phyloP scores from a whole-genome alignment of 2,329 filamentous ascomycete species.

The Sordariomycetes sp. region DNA sequence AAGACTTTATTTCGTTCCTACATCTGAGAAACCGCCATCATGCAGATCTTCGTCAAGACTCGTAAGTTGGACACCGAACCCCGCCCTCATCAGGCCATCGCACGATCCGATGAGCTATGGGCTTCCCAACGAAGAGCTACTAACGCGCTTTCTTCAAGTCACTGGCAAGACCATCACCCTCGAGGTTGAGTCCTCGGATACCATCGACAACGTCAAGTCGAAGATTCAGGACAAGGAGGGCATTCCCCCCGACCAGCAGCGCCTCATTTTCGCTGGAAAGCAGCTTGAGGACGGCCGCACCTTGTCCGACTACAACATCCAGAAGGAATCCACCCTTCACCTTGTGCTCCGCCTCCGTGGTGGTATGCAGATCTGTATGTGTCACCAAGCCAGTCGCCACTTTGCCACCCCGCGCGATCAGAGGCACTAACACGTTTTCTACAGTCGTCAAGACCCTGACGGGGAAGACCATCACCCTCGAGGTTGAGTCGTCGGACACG shows the following conservation, averaged over 20 bases:
- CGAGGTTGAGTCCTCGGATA: slow-evolving; percentile 97
- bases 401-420: slow-evolving; percentile 6
- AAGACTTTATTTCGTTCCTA: slow-evolving; percentile 1
- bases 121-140: slow-evolving; percentile 27
- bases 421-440: slow-evolving; percentile 5
- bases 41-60: slow-evolving; percentile 99
- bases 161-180: slow-evolving; percentile 63
- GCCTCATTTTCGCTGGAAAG: slow-evolving; percentile 97
- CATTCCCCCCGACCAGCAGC: slow-evolving; percentile 95
- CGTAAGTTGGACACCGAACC: slow-evolving; percentile 42
- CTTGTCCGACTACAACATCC: slow-evolving; percentile 49
- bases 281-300: slow-evolving; percentile 98
- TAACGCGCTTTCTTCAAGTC: slow-evolving; percentile 24
- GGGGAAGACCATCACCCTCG: slow-evolving; percentile 98
- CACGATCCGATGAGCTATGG: slow-evolving; percentile 18
- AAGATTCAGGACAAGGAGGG: slow-evolving; percentile 99
- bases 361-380: slow-evolving; percentile 47
- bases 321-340: slow-evolving; percentile 57
- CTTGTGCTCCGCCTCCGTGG: slow-evolving; percentile 59
- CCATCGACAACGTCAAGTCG: slow-evolving; percentile 99
- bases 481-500: slow-evolving; percentile 99
- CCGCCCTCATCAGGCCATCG: neutral
- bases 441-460: slow-evolving; percentile 69
- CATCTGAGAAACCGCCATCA: slow-evolving; percentile 31
- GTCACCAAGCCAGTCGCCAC: slow-evolving; percentile 22